phyloP scores from a whole-genome alignment of 2,329 filamentous ascomycete genomes.

The Trichoderma lentiforme region DNA sequence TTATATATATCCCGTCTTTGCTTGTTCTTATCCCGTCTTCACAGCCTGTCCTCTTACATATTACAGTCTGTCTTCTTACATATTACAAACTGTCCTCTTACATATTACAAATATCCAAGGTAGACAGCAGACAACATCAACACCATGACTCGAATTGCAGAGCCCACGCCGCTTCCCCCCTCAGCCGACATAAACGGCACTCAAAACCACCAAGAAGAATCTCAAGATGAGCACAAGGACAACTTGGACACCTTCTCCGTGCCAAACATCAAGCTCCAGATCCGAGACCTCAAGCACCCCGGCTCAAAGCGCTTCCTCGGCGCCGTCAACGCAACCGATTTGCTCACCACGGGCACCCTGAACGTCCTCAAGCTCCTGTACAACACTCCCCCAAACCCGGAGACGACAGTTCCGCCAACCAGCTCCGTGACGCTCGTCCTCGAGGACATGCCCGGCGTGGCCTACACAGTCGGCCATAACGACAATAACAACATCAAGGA shows the following conservation, averaged over 20 bases:
- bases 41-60: not conserved
- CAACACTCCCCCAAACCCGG: constrained; percentile 38
- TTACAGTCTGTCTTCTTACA: not conserved
- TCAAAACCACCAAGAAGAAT: not conserved
- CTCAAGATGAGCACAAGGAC: not conserved
- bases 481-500: constrained; percentile 87
- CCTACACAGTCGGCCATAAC: constrained; percentile 79
- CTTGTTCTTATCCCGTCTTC: not conserved
- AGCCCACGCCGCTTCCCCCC: not conserved
- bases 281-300: constrained; percentile 56
- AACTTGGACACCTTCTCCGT: constrained; percentile 35
- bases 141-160: not conserved
- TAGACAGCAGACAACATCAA: not conserved
- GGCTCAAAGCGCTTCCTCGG: constrained; percentile 66
- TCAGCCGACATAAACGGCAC: not conserved
- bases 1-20: not conserved
- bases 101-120: not conserved
- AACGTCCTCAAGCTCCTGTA: constrained; percentile 75
- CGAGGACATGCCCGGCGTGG: constrained; percentile 76
- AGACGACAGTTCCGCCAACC: constrained; percentile 56
- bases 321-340: constrained; percentile 58
- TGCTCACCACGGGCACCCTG: constrained; percentile 60
- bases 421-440: constrained; percentile 83
- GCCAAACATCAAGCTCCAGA: constrained; percentile 58
- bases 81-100: not conserved